A percentile compares a stretch with the other conserved stretches of the same genome.
These are phyloP conservation scores for Lasiodiplodia theobromae DNA, from an alignment of 2,329 filamentous ascomycete species.

Conservation along the genomic window DNA sequence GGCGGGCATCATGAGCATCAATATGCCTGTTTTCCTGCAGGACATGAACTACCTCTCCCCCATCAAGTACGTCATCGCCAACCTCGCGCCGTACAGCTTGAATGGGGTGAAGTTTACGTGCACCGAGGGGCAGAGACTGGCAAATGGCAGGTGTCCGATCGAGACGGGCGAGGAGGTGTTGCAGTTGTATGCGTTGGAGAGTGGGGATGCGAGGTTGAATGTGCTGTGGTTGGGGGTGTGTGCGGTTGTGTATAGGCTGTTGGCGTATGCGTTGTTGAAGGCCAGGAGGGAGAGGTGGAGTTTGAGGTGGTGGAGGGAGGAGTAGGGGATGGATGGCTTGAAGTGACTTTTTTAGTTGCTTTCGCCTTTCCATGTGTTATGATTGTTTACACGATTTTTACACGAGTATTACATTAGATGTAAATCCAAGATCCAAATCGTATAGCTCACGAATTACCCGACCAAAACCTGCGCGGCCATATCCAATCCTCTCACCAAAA, in stretches of 20 bases:
- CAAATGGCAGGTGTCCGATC: constrained; percentile 69
- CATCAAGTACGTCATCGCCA: constrained; percentile 72
- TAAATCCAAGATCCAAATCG: no score
- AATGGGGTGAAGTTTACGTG: constrained; percentile 69
- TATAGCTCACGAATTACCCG: no score
- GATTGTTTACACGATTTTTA: neutral
- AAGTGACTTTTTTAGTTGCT: neutral
- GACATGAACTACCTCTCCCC: constrained; percentile 76
- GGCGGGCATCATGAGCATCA: constrained; percentile 73
- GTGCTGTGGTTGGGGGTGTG: constrained; percentile 69
- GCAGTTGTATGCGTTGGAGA: constrained; percentile 69
- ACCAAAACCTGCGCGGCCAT: no score
- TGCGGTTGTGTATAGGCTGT: constrained; percentile 68
- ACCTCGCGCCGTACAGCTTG: constrained; percentile 71
- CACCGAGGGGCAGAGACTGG: constrained; percentile 64
- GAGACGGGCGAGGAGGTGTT: constrained; percentile 72
- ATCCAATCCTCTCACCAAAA: no score
- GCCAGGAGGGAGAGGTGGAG: constrained; percentile 62
- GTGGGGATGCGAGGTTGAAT: constrained; percentile 65
- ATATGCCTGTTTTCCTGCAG: constrained; percentile 70
- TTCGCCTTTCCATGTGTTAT: neutral
- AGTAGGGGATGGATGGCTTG: neutral
- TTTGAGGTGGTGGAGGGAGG: neutral
- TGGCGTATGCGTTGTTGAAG: constrained; percentile 68
- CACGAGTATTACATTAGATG: no score